Percentiles rank a stretch among this genome's conserved stretches.
phyloP scores from a whole-genome alignment of 176 grass and related monocot species.

The Triticum urartu region DNA sequence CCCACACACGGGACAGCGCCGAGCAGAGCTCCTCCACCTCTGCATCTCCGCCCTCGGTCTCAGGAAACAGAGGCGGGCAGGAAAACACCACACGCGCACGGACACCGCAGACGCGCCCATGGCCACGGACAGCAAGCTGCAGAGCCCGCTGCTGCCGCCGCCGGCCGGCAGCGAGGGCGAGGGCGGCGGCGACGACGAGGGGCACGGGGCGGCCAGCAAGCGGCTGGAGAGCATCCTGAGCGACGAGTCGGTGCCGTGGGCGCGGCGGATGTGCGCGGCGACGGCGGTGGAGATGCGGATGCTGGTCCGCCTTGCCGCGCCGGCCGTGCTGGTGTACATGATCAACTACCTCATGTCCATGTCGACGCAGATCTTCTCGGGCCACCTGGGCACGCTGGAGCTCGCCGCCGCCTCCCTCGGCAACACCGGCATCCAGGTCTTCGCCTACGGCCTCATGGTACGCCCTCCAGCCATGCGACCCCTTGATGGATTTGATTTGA shows the following conservation, averaged over 20 bases:
- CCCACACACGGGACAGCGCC: no score
- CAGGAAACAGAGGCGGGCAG: no score
- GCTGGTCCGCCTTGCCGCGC: slow-evolving; percentile 42
- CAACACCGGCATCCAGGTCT: slow-evolving; percentile 30
- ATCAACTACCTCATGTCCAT: slow-evolving; percentile 81
- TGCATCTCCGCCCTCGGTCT: no score
- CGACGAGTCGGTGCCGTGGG: slow-evolving; percentile 39
- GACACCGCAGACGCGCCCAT: no score
- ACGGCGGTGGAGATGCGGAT: slow-evolving; percentile 44
- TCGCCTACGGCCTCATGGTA: slow-evolving; percentile 34
- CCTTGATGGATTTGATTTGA: no score
- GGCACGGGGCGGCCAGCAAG: neutral
- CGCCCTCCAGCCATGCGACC: no score
- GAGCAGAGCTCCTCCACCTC: no score
- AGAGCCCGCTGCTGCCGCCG: neutral
- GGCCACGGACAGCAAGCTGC: neutral
- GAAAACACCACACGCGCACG: no score
- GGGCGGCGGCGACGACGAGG: neutral
- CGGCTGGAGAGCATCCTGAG: slow-evolving; percentile 58
- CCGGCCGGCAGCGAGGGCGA: neutral
- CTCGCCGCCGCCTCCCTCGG: slow-evolving; percentile 64
- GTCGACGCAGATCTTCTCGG: slow-evolving; percentile 72
- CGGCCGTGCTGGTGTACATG: slow-evolving; percentile 72
- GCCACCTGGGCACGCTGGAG: slow-evolving; percentile 75
- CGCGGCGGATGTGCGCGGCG: slow-evolving; percentile 26